Evolutionary conservation across 345 rosid species (phyloP).

Genomic region (Mercurialis annua): DNA sequence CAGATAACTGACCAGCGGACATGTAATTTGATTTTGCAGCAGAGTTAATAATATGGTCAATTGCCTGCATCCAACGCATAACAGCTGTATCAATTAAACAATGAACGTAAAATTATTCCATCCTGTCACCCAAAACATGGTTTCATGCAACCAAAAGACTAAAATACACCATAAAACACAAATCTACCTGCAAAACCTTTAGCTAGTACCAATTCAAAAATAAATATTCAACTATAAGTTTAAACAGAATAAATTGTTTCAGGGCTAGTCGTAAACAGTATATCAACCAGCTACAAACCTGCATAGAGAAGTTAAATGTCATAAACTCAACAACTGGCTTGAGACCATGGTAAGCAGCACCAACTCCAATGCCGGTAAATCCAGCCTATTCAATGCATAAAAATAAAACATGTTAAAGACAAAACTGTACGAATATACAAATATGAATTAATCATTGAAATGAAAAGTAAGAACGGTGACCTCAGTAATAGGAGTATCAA

Average conservation of each 20-base stretch:
- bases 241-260: neutral
- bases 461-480: constrained; percentile 26
- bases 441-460: neutral
- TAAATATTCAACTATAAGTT: neutral
- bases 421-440: neutral
- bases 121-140: neutral
- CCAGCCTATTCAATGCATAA: constrained; percentile 70
- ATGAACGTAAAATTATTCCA: neutral
- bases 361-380: constrained; percentile 94
- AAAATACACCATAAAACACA: neutral
- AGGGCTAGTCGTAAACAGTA: neutral
- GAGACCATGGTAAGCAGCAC: constrained; percentile 88
- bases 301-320: constrained; percentile 95
- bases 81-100: neutral
- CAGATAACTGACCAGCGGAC: constrained; percentile 83
- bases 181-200: neutral
- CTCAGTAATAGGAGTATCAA: constrained; percentile 95
- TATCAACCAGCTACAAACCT: constrained; percentile 37
- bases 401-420: constrained; percentile 13
- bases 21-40: constrained; percentile 84
- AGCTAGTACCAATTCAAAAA: neutral
- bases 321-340: constrained; percentile 85
- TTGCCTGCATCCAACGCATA: constrained; percentile 51
- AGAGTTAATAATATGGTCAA: constrained; percentile 87
- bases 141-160: neutral